phyloP scores from a whole-genome alignment of 202 grass and related monocot genomes.

The Schoenoplectus tabernaemontani region DNA sequence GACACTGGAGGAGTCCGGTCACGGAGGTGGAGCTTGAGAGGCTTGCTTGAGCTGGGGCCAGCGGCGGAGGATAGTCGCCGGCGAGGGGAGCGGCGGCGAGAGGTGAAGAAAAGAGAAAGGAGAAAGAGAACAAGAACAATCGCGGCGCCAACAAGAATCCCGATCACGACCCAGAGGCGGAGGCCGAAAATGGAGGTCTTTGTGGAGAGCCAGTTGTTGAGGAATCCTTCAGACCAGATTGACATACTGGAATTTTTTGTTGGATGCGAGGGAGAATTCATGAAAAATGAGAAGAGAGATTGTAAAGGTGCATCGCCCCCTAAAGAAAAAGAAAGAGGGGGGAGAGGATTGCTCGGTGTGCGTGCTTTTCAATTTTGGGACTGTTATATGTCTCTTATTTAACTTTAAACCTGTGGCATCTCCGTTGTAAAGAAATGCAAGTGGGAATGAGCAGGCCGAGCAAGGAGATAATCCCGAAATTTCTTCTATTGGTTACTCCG shows the following conservation, averaged over 20 bases:
- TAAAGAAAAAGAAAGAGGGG: background rate
- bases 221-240: conserved; percentile 49
- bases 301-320: background rate
- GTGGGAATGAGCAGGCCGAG: background rate
- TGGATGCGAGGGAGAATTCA: background rate
- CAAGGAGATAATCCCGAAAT: too few species aligned
- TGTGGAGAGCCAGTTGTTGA: conserved; percentile 71
- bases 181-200: conserved; percentile 71
- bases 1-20: conserved; percentile 39
- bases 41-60: conserved; percentile 18
- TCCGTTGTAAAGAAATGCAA: conserved; percentile 1
- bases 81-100: conserved; percentile 33
- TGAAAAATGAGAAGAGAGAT: background rate
- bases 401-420: background rate
- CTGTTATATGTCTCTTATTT: background rate
- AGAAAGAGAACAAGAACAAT: conserved; percentile 62
- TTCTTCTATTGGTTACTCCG: too few species aligned
- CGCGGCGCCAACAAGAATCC: conserved; percentile 55
- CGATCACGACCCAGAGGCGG: conserved; percentile 77
- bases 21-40: conserved; percentile 52
- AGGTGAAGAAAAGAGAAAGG: conserved; percentile 53
- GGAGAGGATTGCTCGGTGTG: background rate
- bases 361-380: conserved; percentile 15
- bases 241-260: conserved; percentile 19
- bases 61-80: conserved; percentile 18